Conservation (phyloP, 768 basidiomycete species). For the Leccinum boreale region DNA sequence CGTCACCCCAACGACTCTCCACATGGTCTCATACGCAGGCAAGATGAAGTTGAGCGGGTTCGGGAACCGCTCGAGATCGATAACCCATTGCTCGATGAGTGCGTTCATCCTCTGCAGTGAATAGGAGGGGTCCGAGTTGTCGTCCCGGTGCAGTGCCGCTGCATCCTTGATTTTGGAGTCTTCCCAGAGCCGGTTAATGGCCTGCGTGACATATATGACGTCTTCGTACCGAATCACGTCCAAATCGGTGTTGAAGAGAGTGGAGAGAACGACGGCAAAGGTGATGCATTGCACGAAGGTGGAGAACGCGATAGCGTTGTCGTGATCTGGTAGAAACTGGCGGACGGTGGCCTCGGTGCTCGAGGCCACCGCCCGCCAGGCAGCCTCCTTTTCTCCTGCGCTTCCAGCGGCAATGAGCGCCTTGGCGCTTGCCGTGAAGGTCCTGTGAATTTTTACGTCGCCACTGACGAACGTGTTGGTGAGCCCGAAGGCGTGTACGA, state of each 20-base stretch:
- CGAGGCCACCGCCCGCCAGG: conserved; percentile 15
- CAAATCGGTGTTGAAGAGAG: conserved; percentile 34
- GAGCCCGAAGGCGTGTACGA: conserved; percentile 26
- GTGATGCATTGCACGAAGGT: conserved; percentile 44
- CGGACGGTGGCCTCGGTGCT: conserved; percentile 12
- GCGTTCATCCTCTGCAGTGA: conserved; percentile 35
- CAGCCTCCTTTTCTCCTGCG: not conserved
- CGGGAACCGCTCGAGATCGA: conserved; percentile 19
- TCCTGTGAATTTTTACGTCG: conserved; percentile 29
- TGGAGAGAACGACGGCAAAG: conserved; percentile 40
- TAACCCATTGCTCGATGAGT: conserved; percentile 35
- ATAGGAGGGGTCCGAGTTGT: not conserved
- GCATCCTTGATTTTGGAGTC: conserved; percentile 21
- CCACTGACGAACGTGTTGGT: conserved; percentile 53
- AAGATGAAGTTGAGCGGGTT: conserved; percentile 52
- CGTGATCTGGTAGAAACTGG: conserved; percentile 12
- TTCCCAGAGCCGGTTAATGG: conserved; percentile 35
- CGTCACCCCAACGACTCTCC: conserved; percentile 57
- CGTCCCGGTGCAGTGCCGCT: conserved; percentile 11
- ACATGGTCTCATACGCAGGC: conserved; percentile 61
- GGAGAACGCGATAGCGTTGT: conserved; percentile 27
- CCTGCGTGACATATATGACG: conserved; percentile 35
- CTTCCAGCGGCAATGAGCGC: conserved; percentile 9
- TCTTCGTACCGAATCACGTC: conserved; percentile 32
- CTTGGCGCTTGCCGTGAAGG: conserved; percentile 22